Percentiles rank a stretch among this genome's conserved stretches.
Conservation (phyloP, 768 basidiomycete genomes). For the Trametes cinnabarina region DNA sequence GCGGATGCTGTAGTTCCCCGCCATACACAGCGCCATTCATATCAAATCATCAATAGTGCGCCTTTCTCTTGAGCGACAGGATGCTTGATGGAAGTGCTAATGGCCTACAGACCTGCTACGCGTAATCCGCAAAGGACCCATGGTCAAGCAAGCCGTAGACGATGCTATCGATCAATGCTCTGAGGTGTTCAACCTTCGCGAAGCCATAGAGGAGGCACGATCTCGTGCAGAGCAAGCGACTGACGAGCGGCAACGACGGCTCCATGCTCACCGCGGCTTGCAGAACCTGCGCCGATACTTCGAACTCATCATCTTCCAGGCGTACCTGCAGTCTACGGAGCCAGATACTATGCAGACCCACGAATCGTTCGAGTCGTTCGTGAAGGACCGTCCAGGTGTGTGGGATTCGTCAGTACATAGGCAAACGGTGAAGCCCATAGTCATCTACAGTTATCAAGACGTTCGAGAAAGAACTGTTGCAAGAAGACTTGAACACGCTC, state of each 20-base stretch:
- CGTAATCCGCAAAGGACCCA: constrained; percentile 81
- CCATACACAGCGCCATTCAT: constrained; percentile 55
- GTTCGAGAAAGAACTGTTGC: constrained; percentile 85
- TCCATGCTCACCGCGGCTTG: constrained; percentile 66
- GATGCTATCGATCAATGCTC: constrained; percentile 86
- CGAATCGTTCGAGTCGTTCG: constrained; percentile 77
- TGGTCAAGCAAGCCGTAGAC: constrained; percentile 84
- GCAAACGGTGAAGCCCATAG: neutral
- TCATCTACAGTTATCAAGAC: constrained; percentile 80
- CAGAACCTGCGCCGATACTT: constrained; percentile 85
- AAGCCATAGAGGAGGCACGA: constrained; percentile 83
- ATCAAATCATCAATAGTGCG: constrained; percentile 85
- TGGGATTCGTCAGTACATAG: constrained; percentile 49
- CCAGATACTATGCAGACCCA: constrained; percentile 78
- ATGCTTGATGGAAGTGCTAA: neutral
- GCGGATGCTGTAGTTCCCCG: constrained; percentile 34
- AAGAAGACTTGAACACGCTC: constrained; percentile 74
- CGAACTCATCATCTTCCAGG: constrained; percentile 83
- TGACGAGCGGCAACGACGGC: constrained; percentile 66
- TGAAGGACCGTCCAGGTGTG: constrained; percentile 80
- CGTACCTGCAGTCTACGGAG: constrained; percentile 78
- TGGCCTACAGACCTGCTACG: constrained; percentile 63
- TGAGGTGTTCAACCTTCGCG: constrained; percentile 79
- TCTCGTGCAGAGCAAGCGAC: constrained; percentile 72
- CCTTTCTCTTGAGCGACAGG: neutral